Evolutionary conservation across 2,329 filamentous ascomycete genomes (phyloP), one percentile per base, ranked within the genome.

Genomic region (Xylariales sp.): DNA sequence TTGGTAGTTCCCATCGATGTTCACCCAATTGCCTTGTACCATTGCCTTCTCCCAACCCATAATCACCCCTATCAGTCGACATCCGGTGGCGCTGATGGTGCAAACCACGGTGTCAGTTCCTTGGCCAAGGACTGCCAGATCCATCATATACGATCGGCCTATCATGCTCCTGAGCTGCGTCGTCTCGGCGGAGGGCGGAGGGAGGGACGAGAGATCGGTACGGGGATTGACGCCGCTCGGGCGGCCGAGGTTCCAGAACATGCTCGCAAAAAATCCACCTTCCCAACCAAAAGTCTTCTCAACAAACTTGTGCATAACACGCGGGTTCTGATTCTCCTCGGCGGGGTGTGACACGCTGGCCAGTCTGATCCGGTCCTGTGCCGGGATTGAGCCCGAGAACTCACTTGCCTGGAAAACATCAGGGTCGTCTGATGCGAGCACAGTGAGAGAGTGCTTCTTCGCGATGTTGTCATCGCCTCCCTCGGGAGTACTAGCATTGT

Each of bases 271-370:
- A 67, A 94, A 95, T 2, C 88, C 88, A 14, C 88, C 88, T 57
- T 94, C 88, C 88, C 88, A 94, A 20, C 88, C 88, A 28, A 87
- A 81, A 2, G 81, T 76, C 54, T 89, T 83, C 42, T 89, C 85
- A 24, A 85, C 73, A 56, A 85, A 87, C 49, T 76, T 78, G 47
- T 74, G 72, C 55, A 84, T 77, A 6, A 73, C 65, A 10, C 65
- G 62, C 17, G 62, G 62, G 43, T 77, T 63, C 4, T 61, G 56
- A 29, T 58, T 61, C 41, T 55, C 62, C 46, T 60, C 59, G 51
- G 67, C 52, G 24, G 66, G 58, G 16, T 65, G 61, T 19, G 66
- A 58, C 54, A 85, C 86, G 35, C 78, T 80, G 7, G 86, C 85
- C 6, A 94, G 74, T 16, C 81, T 77, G 55, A 94, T 91, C 41